Evolutionary conservation across 2,329 filamentous ascomycete species (phyloP).

Genomic region (Pestalotiopsis sp.): DNA sequence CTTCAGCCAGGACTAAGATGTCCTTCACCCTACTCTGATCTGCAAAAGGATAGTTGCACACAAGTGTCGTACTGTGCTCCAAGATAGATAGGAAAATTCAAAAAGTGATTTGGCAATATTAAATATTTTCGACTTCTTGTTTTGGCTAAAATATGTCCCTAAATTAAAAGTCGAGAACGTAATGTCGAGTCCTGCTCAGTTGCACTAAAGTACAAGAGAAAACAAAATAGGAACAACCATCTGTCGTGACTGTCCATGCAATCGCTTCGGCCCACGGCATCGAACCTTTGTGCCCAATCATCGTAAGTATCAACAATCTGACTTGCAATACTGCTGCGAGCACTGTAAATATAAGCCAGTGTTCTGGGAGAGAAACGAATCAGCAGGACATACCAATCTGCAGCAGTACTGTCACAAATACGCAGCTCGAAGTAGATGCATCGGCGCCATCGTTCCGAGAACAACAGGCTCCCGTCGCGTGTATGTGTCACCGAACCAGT

Average conservation of each 20-base stretch:
- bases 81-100: background rate
- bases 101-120: background rate
- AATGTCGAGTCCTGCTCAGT: background rate
- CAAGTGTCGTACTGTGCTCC: background rate
- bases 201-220: too few relatives aligned
- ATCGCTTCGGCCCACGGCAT: too few relatives aligned
- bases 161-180: background rate
- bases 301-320: background rate
- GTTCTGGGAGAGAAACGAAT: background rate
- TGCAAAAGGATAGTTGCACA: too few relatives aligned
- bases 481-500: too few relatives aligned
- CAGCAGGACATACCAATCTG: background rate
- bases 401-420: background rate
- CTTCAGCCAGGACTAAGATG: conserved; percentile 42
- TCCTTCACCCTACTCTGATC: background rate
- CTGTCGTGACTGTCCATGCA: too few relatives aligned
- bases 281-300: background rate
- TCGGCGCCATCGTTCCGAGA: too few relatives aligned
- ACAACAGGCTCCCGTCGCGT: too few relatives aligned
- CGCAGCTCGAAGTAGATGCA: too few relatives aligned
- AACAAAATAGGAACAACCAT: too few relatives aligned
- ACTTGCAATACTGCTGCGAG: background rate
- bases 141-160: background rate
- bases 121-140: background rate
- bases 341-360: background rate